Evolutionary conservation across 2,329 filamentous ascomycete genomes (phyloP), one percentile per base, ranked within the genome.

Genomic region (Epichloe baconii): DNA sequence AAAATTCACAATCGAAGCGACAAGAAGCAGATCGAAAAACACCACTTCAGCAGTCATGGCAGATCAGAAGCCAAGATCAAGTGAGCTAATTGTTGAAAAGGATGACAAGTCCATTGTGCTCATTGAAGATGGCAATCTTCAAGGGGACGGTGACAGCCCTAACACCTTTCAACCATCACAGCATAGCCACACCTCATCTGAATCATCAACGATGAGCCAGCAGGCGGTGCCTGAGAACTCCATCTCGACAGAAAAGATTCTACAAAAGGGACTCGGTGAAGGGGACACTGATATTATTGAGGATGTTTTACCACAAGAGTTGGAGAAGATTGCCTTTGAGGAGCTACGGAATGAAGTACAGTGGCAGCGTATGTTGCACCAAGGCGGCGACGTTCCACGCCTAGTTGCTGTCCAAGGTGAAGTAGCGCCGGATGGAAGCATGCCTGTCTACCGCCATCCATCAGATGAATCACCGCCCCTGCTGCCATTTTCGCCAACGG

Each of bases 391-490:
- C 59, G 93, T 97, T 0, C 93, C 93, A 43, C 82, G 93, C 38
- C 78, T 96, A 2, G 88, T 97, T 6, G 89, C 88, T 47, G 89
- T 95, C 19, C 90, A 97, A 65, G 93, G 90, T 3, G 71, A 77
- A 15, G 72, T 89, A 34, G 74, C 73, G 40, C 63, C 72, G 0
- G 82, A 91, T 59, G 87, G 86, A 17, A 83, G 75, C 56, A 83
- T 86, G 64, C 93, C 93, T 21, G 77, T 97, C n/a, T 98, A 98
- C 66, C 85, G 93, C 14, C 93, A 97, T 66, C 93, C 93, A 44
- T 80, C 88, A 4, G 93, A 98, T 62, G 86, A 94, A 64, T 87
- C 86, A 1, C 85, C 90, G 0, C 82, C 86, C 0, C 68, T 96
- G 14, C 70, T 84, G 1, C 74, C 82, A 2, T 97, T 95, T 67